Evolutionary conservation across 768 basidiomycete genomes (phyloP).

Genomic region (Xanthoconium stramineum): DNA sequence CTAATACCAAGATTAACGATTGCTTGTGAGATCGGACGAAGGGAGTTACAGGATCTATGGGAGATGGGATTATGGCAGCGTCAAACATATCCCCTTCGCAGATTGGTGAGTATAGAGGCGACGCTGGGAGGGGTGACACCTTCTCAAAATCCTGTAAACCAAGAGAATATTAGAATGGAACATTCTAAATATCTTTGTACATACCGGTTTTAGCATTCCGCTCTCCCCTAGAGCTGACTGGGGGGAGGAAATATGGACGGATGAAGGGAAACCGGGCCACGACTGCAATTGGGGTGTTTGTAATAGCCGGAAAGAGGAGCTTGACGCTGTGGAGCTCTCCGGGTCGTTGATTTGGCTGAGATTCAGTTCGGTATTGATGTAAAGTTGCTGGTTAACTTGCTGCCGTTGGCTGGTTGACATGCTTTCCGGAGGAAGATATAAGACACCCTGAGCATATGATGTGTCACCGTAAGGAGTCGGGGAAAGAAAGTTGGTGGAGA

Average conservation of each 20-base stretch:
- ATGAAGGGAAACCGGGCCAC: background rate
- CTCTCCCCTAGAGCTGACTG: constrained; percentile 6
- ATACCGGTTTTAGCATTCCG: constrained; percentile 6
- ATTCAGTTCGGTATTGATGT: constrained; percentile 19
- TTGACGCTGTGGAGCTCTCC: constrained; percentile 17
- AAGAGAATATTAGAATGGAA: background rate
- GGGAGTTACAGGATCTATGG: constrained; percentile 12
- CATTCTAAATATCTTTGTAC: background rate
- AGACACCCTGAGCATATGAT: background rate
- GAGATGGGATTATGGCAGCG: background rate
- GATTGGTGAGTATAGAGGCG: constrained; percentile 10
- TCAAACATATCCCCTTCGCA: constrained; percentile 1
- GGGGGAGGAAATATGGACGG: constrained; percentile 8
- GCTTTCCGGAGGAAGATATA: background rate
- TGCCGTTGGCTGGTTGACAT: constrained; percentile 1
- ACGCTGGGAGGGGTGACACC: constrained; percentile 3
- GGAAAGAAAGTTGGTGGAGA: background rate
- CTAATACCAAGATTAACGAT: constrained; percentile 13
- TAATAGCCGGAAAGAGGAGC: constrained; percentile 3
- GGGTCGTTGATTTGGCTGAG: constrained; percentile 4
- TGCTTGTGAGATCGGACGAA: background rate
- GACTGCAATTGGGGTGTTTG: constrained; percentile 9
- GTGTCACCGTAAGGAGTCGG: background rate
- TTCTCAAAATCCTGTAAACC: constrained; percentile 12
- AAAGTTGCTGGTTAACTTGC: constrained; percentile 12